A percentile compares a stretch with the other conserved stretches of the same genome.
These are phyloP conservation scores for Rhizophagus sp. DNA, from an alignment of 192 early-diverging fungal genomes.

Conservation along the genomic window DNA sequence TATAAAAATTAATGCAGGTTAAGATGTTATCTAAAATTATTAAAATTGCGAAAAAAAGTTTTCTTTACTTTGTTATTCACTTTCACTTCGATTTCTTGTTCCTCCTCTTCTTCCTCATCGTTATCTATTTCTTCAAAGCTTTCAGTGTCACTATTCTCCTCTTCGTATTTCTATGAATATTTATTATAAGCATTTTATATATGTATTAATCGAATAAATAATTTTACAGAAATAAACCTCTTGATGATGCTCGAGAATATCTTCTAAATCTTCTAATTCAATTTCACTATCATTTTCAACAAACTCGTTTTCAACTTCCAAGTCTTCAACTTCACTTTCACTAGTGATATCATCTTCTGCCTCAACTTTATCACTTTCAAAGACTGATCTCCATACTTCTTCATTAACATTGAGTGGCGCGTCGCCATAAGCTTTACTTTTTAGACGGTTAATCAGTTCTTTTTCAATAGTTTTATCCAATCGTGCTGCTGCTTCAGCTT, in stretches of 20 bases:
- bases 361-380: slow-evolving; percentile 75
- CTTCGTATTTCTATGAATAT: background rate
- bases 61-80: background rate
- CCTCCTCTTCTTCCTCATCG: slow-evolving; percentile 40
- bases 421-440: slow-evolving; percentile 94
- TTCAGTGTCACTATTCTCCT: slow-evolving; percentile 21
- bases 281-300: slow-evolving; percentile 64
- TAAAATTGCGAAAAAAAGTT: background rate
- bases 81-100: background rate
- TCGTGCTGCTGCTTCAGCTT: slow-evolving; percentile 89
- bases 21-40: background rate
- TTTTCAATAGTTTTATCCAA: slow-evolving; percentile 93
- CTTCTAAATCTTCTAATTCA: slow-evolving; percentile 65
- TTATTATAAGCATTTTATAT: background rate
- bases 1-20: no score
- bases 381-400: slow-evolving; percentile 83
- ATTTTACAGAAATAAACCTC: background rate
- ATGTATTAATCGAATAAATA: slow-evolving; percentile 3
- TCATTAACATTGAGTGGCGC: slow-evolving; percentile 94
- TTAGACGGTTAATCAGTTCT: slow-evolving; percentile 90
- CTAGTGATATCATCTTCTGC: slow-evolving; percentile 72
- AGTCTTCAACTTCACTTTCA: slow-evolving; percentile 66
- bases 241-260: slow-evolving; percentile 41
- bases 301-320: slow-evolving; percentile 55
- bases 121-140: slow-evolving; percentile 38